Percentiles rank a stretch among this genome's conserved stretches.
phyloP scores from a whole-genome alignment of 805 yeast species.

The Teunomyces atbi region DNA sequence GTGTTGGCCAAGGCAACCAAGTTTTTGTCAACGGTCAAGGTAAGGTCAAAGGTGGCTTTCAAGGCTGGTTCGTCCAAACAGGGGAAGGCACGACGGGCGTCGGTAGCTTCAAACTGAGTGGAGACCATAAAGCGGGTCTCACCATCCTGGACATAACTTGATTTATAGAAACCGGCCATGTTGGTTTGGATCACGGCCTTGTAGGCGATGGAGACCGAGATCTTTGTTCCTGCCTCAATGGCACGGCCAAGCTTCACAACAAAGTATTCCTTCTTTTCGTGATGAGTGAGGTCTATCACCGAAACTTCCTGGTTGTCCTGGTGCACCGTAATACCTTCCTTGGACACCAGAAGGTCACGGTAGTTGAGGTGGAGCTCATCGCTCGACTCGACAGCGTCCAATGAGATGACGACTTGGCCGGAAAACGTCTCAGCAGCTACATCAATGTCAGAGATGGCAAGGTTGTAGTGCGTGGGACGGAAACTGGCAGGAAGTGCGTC shows the following conservation, averaged over 20 bases:
- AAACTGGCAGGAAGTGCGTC: slow-evolving; percentile 62
- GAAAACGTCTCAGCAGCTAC: slow-evolving; percentile 41
- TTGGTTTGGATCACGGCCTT: slow-evolving; percentile 49
- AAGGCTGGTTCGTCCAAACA: slow-evolving; percentile 56
- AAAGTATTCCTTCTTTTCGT: slow-evolving; percentile 61
- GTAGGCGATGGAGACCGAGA: slow-evolving; percentile 33
- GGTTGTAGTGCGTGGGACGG: slow-evolving; percentile 70
- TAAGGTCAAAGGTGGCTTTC: slow-evolving; percentile 56
- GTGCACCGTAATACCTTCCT: slow-evolving; percentile 20
- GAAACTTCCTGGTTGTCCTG: slow-evolving; percentile 24
- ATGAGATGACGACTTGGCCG: slow-evolving; percentile 48
- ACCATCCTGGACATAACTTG: slow-evolving; percentile 42
- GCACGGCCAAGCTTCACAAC: slow-evolving; percentile 53
- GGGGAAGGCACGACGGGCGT: slow-evolving; percentile 59
- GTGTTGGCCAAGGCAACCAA: slow-evolving; percentile 48
- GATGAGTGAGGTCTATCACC: slow-evolving; percentile 24
- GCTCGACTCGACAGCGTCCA: slow-evolving; percentile 44
- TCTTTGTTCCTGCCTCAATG: slow-evolving; percentile 16
- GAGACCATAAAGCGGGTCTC: slow-evolving; percentile 40
- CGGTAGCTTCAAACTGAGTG: slow-evolving; percentile 60
- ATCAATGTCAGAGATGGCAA: slow-evolving; percentile 62
- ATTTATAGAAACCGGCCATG: slow-evolving; percentile 57
- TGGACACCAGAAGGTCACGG: slow-evolving; percentile 36
- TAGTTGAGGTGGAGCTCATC: slow-evolving; percentile 48
- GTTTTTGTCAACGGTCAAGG: slow-evolving; percentile 27